phyloP scores from a whole-genome alignment of 805 yeast species.

The Nakazawaea ishiwadae region DNA sequence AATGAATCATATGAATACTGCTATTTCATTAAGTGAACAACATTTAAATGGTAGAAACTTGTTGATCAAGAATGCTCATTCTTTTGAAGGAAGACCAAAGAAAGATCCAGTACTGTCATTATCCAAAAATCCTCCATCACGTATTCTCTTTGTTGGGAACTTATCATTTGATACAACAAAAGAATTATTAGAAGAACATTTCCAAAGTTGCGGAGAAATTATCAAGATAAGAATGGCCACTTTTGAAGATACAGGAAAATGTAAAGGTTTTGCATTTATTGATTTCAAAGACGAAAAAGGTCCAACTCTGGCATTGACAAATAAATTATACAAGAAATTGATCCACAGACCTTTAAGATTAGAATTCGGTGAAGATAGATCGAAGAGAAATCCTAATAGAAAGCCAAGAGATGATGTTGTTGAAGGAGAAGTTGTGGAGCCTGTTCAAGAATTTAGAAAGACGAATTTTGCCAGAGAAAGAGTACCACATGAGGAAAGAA shows the following conservation, averaged over 20 bases:
- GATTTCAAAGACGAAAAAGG: conserved; percentile 81
- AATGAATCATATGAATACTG: conserved; percentile 54
- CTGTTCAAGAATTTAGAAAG: conserved; percentile 7
- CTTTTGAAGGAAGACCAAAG: conserved; percentile 85
- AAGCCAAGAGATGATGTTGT: conserved; percentile 22
- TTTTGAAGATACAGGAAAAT: conserved; percentile 93
- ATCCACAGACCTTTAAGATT: conserved; percentile 74
- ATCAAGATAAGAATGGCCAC: conserved; percentile 89
- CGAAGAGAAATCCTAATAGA: conserved; percentile 58
- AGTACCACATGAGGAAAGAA: conserved; percentile 12
- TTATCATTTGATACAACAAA: conserved; percentile 88
- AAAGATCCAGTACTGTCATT: conserved; percentile 35
- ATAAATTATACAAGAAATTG: conserved; percentile 58
- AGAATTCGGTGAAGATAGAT: conserved; percentile 95
- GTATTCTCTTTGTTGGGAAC: conserved; percentile 90
- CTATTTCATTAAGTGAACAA: conserved; percentile 64
- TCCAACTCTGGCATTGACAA: conserved; percentile 78
- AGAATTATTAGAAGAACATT: conserved; percentile 71
- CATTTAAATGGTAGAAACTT: conserved; percentile 80
- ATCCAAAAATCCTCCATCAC: conserved; percentile 80
- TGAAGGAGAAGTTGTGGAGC: conserved; percentile 16
- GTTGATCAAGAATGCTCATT: conserved; percentile 73
- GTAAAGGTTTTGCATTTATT: conserved; percentile 93
- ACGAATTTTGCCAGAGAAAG: conserved; percentile 16
- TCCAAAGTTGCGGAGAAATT: conserved; percentile 90